Percentiles rank a stretch among this genome's conserved stretches.
Conservation (phyloP, 2,329 filamentous ascomycete species). For the Alternaria sp. region DNA sequence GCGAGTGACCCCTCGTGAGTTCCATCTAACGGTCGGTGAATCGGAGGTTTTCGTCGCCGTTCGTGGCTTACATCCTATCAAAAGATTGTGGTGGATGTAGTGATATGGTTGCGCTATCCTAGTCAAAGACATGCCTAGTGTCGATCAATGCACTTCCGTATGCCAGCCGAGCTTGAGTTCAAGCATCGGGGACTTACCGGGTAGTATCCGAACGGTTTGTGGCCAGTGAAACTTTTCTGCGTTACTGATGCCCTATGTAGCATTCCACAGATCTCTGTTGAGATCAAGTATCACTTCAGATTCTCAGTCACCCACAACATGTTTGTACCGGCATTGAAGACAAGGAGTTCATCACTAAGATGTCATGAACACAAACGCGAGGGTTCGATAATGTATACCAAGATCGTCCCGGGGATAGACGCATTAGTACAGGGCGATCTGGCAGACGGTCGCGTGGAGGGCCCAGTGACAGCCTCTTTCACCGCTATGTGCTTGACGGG, state of each 20-base stretch:
- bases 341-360: not conserved
- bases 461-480: constrained; percentile 1
- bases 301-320: not conserved
- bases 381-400: constrained; percentile 1
- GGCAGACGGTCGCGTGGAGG: not conserved
- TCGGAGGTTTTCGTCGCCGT: constrained; percentile 30
- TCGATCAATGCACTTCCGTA: constrained; percentile 14
- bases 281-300: not conserved
- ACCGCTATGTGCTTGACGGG: constrained; percentile 15
- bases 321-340: not conserved
- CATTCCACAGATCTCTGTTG: not conserved
- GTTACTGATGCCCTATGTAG: not conserved
- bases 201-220: constrained; percentile 19
- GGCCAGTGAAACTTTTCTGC: not conserved
- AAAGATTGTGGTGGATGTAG: not conserved
- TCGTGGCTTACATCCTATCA: not conserved
- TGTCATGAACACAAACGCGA: not conserved
- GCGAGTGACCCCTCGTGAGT: constrained; percentile 13
- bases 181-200: constrained; percentile 18
- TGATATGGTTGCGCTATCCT: constrained; percentile 4
- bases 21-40: constrained; percentile 24
- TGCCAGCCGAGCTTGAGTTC: constrained; percentile 7
- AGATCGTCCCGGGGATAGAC: constrained; percentile 1
- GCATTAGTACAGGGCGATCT: constrained; percentile 1
- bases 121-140: constrained; percentile 12